phyloP scores from a whole-genome alignment of 495 filamentous ascomycete genomes.

The Hyaloscypha bicolor region DNA sequence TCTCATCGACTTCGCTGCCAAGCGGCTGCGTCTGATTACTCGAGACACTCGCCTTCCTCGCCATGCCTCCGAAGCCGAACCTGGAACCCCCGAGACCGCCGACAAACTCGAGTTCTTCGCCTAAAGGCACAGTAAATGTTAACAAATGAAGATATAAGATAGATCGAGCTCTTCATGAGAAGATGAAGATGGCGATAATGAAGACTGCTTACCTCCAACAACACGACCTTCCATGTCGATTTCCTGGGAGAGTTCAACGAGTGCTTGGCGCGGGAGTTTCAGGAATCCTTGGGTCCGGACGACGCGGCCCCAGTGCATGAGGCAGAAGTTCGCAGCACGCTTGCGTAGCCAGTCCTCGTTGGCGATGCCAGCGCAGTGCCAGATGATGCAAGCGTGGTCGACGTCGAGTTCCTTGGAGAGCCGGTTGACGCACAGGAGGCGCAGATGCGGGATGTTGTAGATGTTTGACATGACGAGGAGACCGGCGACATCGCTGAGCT shows the following conservation, averaged over 20 bases:
- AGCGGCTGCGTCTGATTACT: conserved; percentile 58
- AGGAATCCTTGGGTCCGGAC: conserved; percentile 88
- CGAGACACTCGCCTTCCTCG: conserved; percentile 58
- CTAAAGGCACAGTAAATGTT: conserved; percentile 20
- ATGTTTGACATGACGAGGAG: conserved; percentile 96
- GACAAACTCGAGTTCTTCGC: conserved; percentile 78
- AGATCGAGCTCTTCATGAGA: conserved; percentile 17
- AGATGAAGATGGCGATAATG: conserved; percentile 19
- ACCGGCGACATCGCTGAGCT: conserved; percentile 86
- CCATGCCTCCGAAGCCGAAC: conserved; percentile 55
- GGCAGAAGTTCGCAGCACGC: conserved; percentile 83
- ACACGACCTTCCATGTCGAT: conserved; percentile 90
- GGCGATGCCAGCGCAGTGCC: conserved; percentile 89
- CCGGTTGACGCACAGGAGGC: conserved; percentile 84
- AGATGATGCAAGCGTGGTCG: conserved; percentile 91
- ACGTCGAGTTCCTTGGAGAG: conserved; percentile 88
- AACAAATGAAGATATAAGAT: conserved; percentile 11
- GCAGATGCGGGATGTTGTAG: conserved; percentile 92
- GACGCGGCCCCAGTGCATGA: conserved; percentile 92
- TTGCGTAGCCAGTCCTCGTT: conserved; percentile 91
- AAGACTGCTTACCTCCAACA: conserved; percentile 58
- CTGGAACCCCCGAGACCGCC: conserved; percentile 65
- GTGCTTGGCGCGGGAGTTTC: conserved; percentile 69
- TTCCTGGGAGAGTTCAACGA: conserved; percentile 91
- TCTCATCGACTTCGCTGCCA: conserved; percentile 73